Evolutionary conservation across 257 asterid genomes (phyloP), one percentile per base, ranked within the genome.

Genomic region (Nicotiana knightiana): DNA sequence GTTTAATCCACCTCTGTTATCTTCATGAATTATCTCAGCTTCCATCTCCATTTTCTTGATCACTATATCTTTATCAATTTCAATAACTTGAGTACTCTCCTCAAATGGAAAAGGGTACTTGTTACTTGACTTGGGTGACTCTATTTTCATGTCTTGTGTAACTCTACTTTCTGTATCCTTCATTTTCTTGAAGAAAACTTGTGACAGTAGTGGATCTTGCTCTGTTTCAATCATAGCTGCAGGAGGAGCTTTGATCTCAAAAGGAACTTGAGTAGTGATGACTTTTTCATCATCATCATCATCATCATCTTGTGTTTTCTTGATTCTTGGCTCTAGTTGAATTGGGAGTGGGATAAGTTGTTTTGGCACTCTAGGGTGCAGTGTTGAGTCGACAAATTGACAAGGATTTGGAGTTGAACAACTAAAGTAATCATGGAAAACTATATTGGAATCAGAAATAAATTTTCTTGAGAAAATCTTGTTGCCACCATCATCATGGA

Each of bases 161-260:
- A 39, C 2, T 43, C 48, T 43, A 43, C 11, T 85, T 90, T 94
- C 88, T 28, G 87, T 62, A 48, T 93, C 95, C 89, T 83, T 89
- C 91, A 78, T 83, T 71, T 92, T 94, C 92, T 90, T 94, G 94
- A 92, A 91, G 91, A 89, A 91, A 82, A 93, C 98, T 62, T 93
- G 97, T 9, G 94, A 87, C 2, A 15, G 51, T 17, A 21, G 61
- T 39, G 54, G 76, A 32, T 91, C 87, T 33, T 84, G 92, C 48
- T 93, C 93, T 13, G 71, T 68, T 37, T 33, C 86, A 28, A 53
- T 26, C 58, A 21, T 71, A 21, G 48, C 10, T 43, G 28, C 10
- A 17, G 48, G 48, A 17, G 48, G 48, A 43, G 48, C 11, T 43
- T 43, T 43, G 48, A 43, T 79, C 43, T 87, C 48, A 43, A 43